Conservation (phyloP, 1,284 basidiomycete genomes). For the Phellopilus nigrolimitatus region DNA sequence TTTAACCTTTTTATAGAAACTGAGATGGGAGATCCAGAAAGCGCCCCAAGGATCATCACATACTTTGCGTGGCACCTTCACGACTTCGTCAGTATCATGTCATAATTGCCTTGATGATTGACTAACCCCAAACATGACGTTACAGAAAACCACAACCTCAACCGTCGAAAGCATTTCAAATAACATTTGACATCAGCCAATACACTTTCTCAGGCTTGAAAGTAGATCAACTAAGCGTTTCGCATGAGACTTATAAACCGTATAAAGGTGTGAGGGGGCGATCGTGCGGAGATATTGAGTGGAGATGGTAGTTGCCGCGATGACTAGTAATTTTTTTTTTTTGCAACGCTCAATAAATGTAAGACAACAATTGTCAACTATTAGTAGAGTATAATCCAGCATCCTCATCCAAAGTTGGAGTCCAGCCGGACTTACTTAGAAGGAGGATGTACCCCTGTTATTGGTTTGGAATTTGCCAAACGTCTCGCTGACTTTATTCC, state of each 20-base stretch:
- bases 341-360: background rate
- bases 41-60: constrained; percentile 66
- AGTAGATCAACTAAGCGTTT: constrained; percentile 82
- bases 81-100: constrained; percentile 46
- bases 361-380: constrained; percentile 3
- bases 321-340: background rate
- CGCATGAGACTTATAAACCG: constrained; percentile 74
- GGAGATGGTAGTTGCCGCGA: constrained; percentile 53
- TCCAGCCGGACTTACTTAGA: no score
- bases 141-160: constrained; percentile 37
- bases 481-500: constrained; percentile 58
- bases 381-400: background rate
- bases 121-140: background rate
- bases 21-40: constrained; percentile 76
- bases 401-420: background rate
- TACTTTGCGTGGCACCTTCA: constrained; percentile 75
- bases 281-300: constrained; percentile 61
- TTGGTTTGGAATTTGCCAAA: constrained; percentile 23
- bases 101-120: constrained; percentile 3
- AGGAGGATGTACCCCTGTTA: no score
- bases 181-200: constrained; percentile 68
- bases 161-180: constrained; percentile 66
- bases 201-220: constrained; percentile 77
- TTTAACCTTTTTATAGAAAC: constrained; percentile 36
- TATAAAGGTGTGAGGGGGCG: constrained; percentile 64